Evolutionary conservation across 176 grass and related monocot species (phyloP), one percentile per base, ranked within the genome.

Genomic region (Bolboschoenus planiculmis): DNA sequence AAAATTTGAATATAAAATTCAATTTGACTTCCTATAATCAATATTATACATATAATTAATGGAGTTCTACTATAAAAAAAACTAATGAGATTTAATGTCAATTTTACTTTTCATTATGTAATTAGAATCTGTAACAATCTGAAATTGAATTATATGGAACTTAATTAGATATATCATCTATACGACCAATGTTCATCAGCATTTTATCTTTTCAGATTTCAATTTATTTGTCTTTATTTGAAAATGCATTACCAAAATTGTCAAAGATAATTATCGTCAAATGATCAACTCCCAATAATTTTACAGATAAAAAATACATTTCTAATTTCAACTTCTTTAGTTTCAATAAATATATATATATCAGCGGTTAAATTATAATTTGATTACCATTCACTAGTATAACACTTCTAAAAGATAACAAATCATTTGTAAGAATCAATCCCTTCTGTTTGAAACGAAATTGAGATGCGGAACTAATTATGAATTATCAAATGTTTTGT

Each of bases 401-500:
- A 37, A 5, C 13, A 7, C 14, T 36, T n/a, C 63, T 16, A 18
- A 48, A 39, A 68, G 2, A 39, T 35, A 74, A 39, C 5, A 39
- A 67, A 2, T 13, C 0, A 44, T 29, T 47, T 14, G 27, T 27
- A 74, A 24, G 21, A 76, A 76, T 31, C 26, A 51, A 29, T 30
- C 4, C 39, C 6, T 44, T 72, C 9, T 44, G 4, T 44, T 72
- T 72, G 15, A 20, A 11, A 77, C 46, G 46, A 77, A 77, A 77
- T 30, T 53, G 46, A 33, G 26, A 77, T 77, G 14, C 68, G 40
- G 15, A 77, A 77, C 72, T 77, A 77, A 50, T 53, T 31, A 33
- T 77, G 51, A 77, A 50, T 53, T 31, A 33, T 77, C 72, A 18
- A 77, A 77, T 34, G 72, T 77, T 77, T 77, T 77, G 72, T 77